Conservation (phyloP, 768 basidiomycete species). For the Rossbeevera mucosa region DNA sequence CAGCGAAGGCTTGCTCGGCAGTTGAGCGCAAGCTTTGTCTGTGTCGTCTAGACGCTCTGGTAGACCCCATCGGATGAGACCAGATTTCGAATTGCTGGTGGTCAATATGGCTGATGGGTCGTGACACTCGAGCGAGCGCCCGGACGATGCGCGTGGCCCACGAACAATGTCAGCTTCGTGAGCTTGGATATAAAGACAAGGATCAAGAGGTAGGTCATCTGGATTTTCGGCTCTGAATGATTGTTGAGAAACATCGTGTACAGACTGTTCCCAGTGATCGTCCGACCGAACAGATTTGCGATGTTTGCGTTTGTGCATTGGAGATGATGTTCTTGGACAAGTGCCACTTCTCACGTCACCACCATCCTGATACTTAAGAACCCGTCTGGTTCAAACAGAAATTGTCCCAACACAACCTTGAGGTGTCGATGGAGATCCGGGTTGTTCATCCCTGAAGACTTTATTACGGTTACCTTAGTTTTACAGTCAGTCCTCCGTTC, state of each 20-base stretch:
- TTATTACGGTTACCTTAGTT: no score
- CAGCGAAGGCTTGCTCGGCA: conserved; percentile 23
- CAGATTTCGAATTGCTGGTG: conserved; percentile 23
- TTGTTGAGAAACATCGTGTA: not conserved
- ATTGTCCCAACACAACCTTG: no score
- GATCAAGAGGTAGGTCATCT: conserved; percentile 14
- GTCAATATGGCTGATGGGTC: conserved; percentile 4
- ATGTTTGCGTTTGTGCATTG: conserved; percentile 28
- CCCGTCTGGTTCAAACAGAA: no score
- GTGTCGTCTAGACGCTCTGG: conserved; percentile 7
- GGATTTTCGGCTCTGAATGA: not conserved
- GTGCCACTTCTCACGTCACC: not conserved
- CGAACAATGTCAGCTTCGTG: conserved; percentile 72
- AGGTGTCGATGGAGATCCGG: no score
- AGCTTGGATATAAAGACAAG: conserved; percentile 54
- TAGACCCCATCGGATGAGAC: conserved; percentile 33
- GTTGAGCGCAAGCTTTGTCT: conserved; percentile 1
- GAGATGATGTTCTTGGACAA: not conserved
- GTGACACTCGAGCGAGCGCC: conserved; percentile 33
- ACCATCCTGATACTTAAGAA: no score
- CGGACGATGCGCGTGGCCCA: conserved; percentile 41
- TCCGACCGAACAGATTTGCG: conserved; percentile 9
- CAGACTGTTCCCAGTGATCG: conserved; percentile 8
- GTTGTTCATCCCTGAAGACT: no score
- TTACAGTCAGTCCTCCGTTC: not conserved